Evolutionary conservation across 2,329 filamentous ascomycete genomes (phyloP).

Genomic region (Bertia moriformis): DNA sequence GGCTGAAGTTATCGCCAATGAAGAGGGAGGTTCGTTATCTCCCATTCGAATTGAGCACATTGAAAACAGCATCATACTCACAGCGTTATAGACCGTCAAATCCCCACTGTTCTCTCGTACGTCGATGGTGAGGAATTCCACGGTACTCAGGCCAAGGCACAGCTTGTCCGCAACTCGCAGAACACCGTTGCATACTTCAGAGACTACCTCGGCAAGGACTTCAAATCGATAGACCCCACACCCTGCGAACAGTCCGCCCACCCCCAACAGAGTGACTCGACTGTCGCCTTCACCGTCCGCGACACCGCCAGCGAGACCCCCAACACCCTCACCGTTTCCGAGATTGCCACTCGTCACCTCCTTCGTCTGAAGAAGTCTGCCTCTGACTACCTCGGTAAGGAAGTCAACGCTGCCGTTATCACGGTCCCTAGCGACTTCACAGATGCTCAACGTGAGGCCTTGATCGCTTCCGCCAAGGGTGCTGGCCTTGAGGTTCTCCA

Average conservation of each 20-base stretch:
- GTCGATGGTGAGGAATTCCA: constrained; percentile 61
- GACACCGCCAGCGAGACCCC: constrained; percentile 32
- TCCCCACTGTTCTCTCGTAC: constrained; percentile 59
- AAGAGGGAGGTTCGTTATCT: constrained; percentile 49
- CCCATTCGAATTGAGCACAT: background rate
- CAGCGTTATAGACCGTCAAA: constrained; percentile 47
- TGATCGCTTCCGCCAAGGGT: constrained; percentile 43
- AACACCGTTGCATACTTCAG: constrained; percentile 67
- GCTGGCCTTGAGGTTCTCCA: constrained; percentile 57
- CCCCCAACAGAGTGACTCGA: constrained; percentile 42
- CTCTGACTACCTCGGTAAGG: constrained; percentile 54
- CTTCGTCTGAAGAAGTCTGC: constrained; percentile 50
- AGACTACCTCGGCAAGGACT: constrained; percentile 60
- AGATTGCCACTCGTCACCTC: constrained; percentile 53
- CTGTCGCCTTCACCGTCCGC: constrained; percentile 50
- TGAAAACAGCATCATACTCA: background rate
- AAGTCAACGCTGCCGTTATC: constrained; percentile 55
- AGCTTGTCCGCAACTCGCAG: constrained; percentile 55
- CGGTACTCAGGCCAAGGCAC: constrained; percentile 59
- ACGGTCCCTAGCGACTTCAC: constrained; percentile 60
- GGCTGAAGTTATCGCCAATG: constrained; percentile 64
- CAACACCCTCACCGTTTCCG: constrained; percentile 45
- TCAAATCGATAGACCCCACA: constrained; percentile 61
- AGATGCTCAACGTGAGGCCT: constrained; percentile 48
- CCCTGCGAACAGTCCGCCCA: constrained; percentile 59